phyloP scores from a whole-genome alignment of 208 protist genomes.

The Entamoeba nuttalli region DNA sequence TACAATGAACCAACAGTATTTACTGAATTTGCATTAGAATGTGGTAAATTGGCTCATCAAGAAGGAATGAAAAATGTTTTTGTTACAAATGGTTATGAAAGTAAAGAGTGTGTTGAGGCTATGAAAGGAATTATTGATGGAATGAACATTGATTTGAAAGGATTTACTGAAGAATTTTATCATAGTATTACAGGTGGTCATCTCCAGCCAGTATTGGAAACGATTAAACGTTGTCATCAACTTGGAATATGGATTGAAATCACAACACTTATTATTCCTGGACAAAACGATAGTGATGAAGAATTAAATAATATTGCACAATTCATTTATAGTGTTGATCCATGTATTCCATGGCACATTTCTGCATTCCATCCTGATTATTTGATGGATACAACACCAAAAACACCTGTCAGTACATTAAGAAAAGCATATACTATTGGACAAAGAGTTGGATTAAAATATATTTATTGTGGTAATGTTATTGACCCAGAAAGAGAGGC shows the following conservation, averaged over 20 bases:
- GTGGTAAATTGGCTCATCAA: conserved; percentile 15
- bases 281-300: conserved; percentile 40
- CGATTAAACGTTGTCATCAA: conserved; percentile 19
- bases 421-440: conserved; percentile 18
- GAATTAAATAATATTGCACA: conserved; percentile 35
- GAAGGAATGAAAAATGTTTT: conserved; percentile 35
- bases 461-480: conserved; percentile 35
- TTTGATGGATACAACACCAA: conserved; percentile 11
- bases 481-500: background rate
- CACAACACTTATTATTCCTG: conserved; percentile 46
- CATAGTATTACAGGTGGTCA: conserved; percentile 29
- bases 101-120: conserved; percentile 1
- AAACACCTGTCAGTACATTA: conserved; percentile 33
- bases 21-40: conserved; percentile 32
- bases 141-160: conserved; percentile 46
- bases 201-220: conserved; percentile 37
- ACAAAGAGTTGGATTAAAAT: conserved; percentile 14
- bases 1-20: conserved; percentile 50
- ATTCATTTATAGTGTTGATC: conserved; percentile 29
- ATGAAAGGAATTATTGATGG: conserved; percentile 25
- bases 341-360: conserved; percentile 39
- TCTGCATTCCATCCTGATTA: conserved; percentile 47
- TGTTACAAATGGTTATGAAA: conserved; percentile 42
- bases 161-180: conserved; percentile 39
- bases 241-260: conserved; percentile 41